phyloP scores from a whole-genome alignment of 805 yeast genomes.

The Suhomyces emberorum region DNA sequence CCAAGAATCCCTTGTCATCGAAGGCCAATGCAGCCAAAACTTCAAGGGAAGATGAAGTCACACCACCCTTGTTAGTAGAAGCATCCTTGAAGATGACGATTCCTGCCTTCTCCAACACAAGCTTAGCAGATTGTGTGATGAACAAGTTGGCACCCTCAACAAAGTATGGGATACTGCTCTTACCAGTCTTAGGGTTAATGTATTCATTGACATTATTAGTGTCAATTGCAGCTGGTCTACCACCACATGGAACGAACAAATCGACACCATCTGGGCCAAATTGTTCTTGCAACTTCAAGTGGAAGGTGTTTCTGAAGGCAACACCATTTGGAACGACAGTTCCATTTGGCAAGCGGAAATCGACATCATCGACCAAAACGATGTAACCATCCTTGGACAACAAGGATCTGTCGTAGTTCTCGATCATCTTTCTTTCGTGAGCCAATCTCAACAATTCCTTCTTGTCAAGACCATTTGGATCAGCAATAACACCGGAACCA shows the following conservation, averaged over 20 bases:
- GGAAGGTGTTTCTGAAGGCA: conserved; percentile 87
- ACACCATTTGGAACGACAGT: conserved; percentile 75
- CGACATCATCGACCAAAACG: conserved; percentile 81
- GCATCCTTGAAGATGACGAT: conserved; percentile 90
- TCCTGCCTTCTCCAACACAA: conserved; percentile 83
- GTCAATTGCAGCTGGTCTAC: conserved; percentile 95
- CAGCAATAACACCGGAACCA: conserved; percentile 93
- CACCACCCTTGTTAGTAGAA: conserved; percentile 97
- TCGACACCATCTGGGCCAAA: conserved; percentile 62
- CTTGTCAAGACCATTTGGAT: conserved; percentile 85
- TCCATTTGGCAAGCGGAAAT: conserved; percentile 76
- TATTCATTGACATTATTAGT: conserved; percentile 72
- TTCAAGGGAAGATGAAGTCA: conserved; percentile 92
- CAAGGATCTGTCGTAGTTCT: conserved; percentile 61
- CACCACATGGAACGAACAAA: conserved; percentile 97
- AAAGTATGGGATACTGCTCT: conserved; percentile 74
- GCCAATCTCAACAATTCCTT: conserved; percentile 78
- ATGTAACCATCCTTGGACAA: conserved; percentile 75
- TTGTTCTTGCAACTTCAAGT: conserved; percentile 63
- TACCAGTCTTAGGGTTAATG: conserved; percentile 73
- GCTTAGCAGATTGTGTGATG: conserved; percentile 90
- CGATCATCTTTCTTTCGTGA: conserved; percentile 67
- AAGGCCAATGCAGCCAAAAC: conserved; percentile 92
- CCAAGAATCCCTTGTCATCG: conserved; percentile 77
- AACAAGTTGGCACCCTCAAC: conserved; percentile 98